Conservation (phyloP, 73 alveolate genomes). For the Paramecium caudatum region DNA sequence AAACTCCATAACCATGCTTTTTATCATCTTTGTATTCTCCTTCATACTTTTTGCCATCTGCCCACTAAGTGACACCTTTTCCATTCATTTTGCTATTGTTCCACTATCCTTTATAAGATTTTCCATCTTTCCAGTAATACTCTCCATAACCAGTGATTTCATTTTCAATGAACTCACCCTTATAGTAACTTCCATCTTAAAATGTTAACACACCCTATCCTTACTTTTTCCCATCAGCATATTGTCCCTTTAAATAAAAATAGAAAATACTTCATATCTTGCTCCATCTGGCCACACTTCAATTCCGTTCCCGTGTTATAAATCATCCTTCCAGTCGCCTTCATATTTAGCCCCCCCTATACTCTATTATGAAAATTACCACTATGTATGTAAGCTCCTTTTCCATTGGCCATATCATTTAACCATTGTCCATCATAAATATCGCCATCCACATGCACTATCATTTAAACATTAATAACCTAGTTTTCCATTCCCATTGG, state of each 20-base stretch:
- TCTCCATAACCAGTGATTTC: conserved; percentile 77
- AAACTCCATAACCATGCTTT: conserved; percentile 78
- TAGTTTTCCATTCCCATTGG: conserved; percentile 78
- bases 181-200: conserved; percentile 52
- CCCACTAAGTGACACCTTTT: conserved; percentile 78
- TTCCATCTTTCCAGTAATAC: conserved; percentile 75
- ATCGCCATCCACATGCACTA: conserved; percentile 89
- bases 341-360: conserved; percentile 86
- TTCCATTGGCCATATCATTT: conserved; percentile 88
- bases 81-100: conserved; percentile 74
- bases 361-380: conserved; percentile 35
- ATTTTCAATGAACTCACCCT: conserved; percentile 65
- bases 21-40: conserved; percentile 77
- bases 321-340: conserved; percentile 89
- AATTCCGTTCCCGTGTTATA: conserved; percentile 90
- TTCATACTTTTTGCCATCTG: conserved; percentile 77
- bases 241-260: conserved; percentile 57
- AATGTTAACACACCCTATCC: conserved; percentile 78
- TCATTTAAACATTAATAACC: conserved; percentile 67
- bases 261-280: conserved; percentile 75
- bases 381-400: conserved; percentile 77
- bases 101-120: conserved; percentile 74
- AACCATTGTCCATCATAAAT: conserved; percentile 91
- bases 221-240: conserved; percentile 79
- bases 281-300: conserved; percentile 90